Base-by-base conservation (phyloP, 2,329 filamentous ascomycete genomes). In the Aspergillus fumigatus region DNA sequence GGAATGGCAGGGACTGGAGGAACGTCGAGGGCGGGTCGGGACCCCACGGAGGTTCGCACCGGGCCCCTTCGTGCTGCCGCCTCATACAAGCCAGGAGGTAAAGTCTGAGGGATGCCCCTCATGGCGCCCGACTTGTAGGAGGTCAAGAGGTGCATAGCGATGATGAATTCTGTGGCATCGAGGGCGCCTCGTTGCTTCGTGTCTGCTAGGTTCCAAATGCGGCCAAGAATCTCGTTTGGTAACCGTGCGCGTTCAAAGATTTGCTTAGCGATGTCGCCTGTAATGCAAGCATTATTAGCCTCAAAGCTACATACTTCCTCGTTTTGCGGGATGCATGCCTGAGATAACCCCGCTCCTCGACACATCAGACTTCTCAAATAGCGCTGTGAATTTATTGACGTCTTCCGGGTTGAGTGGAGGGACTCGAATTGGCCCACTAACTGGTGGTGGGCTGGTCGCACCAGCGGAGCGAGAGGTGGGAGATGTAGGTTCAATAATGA, bases 101-200 rank as follows among this genome's bases (percentile, higher is more conserved):
- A 82, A 26, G 88, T 84, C 59, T 80, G 88, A 1, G 94, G 94
- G 55, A 97, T 81, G 21, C 84, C 86, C 61, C 90, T 87, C 72
- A 99, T 82, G 29, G 86, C 82, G 23, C 92, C 89, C 11, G 87
- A 88, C 79, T 96, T 96, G 77, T 90, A 91, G 11, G 92, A 96
- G 14, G 91, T 93, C 60, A 99, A 82, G 59, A 99, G 80, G 73
- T 99, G 94, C 94, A 99, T 99, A 48, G 94, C 94, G 68, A 99
- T 95, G 70, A 96, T 89, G 72, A 99, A 99, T 67, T 97, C 94
- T 14, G 92, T 93, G 65, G 87, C 82, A 56, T 92, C 89, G 38
- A 99, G 81, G 32, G 88, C 86, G 51, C 94, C 94, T 53, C 92
- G 86, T 75, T 96, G 92, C 74, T 97, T 92, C 0, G 91, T 94